These are phyloP conservation scores for Neonectria hederae DNA, from an alignment of 2,329 filamentous ascomycete species.

Conservation along the genomic window DNA sequence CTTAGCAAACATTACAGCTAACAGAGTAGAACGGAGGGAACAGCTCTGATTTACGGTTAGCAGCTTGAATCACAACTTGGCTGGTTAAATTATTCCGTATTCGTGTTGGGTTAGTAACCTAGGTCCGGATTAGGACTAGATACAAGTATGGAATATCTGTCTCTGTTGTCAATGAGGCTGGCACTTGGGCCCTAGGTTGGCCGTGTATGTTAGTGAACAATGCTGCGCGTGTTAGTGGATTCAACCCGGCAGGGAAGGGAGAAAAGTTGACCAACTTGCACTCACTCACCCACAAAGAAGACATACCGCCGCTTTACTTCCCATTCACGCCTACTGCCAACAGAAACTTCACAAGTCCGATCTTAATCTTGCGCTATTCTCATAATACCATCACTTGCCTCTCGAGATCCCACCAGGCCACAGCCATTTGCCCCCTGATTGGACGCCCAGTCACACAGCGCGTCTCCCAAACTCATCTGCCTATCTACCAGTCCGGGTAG, in stretches of 20 bases:
- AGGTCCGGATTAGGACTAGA: background rate
- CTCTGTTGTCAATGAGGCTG: background rate
- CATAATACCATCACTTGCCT: background rate
- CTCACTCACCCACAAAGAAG: background rate
- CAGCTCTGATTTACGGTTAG: no score
- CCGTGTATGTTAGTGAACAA: no score
- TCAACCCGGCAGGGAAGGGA: background rate
- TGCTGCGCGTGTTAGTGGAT: background rate
- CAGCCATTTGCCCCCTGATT: background rate
- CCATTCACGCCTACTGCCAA: background rate
- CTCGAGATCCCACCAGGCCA: background rate
- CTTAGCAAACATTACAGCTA: background rate
- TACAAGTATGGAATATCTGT: background rate
- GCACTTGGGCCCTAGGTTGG: background rate
- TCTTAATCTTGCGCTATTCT: background rate
- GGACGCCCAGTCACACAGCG: constrained; percentile 3
- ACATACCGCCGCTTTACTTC: background rate
- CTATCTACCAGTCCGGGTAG: constrained; percentile 28
- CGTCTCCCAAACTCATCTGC: constrained; percentile 21
- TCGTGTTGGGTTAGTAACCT: no score
- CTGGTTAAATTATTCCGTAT: no score
- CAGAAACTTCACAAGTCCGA: background rate
- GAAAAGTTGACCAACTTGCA: constrained; percentile 5
- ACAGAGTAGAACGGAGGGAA: background rate
- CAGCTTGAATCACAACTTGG: no score